Evolutionary conservation across 2,329 filamentous ascomycete genomes (phyloP), one percentile per base, ranked within the genome.

Genomic region (Botrytis medusae): DNA sequence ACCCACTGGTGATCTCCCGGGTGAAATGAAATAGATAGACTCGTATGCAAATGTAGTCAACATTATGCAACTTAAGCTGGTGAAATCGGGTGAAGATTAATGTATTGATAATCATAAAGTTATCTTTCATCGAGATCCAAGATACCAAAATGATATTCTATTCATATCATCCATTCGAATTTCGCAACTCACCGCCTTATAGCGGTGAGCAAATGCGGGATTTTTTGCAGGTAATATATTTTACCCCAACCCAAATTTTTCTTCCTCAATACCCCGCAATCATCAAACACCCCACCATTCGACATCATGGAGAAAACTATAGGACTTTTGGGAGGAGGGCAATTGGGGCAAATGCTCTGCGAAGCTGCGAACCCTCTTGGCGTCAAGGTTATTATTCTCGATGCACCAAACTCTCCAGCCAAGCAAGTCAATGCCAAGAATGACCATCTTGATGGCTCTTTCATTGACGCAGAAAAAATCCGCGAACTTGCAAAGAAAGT

Each of bases 281-380:
- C 54, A 70, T 70, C 40, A 69, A 42, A 42, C 48, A 48, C 25
- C 54, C 69, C 51, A 62, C 54, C n/a, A 71, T 44, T 37, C 65
- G 48, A 57, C 48, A 74, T 37, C 32, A 80, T 80, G 79, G 75
- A 80, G 40, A 77, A 77, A 10, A 79, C 73, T 71, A 73, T 81
- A 62, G 87, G 87, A 74, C 84, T 89, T 65, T 84, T 88, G 72
- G 87, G 87, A 48, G 87, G 87, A 69, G 93, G 93, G 79, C 93
- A 95, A 84, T 88, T 99, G 59, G 96, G 95, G 74, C 93, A 93
- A 77, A 98, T 98, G 96, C 89, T 98, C 32, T 92, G 93, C 76
- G 94, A 98, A 84, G 91, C 92, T n/a, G 94, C 95, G 48, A 81
- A 81, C 87, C 88, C 91, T 59, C 88, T 95, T 79, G 92, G 94